Evolutionary conservation across 1,284 basidiomycete species (phyloP), one percentile per base, ranked within the genome.

Genomic region (Sporisorium sorghi): DNA sequence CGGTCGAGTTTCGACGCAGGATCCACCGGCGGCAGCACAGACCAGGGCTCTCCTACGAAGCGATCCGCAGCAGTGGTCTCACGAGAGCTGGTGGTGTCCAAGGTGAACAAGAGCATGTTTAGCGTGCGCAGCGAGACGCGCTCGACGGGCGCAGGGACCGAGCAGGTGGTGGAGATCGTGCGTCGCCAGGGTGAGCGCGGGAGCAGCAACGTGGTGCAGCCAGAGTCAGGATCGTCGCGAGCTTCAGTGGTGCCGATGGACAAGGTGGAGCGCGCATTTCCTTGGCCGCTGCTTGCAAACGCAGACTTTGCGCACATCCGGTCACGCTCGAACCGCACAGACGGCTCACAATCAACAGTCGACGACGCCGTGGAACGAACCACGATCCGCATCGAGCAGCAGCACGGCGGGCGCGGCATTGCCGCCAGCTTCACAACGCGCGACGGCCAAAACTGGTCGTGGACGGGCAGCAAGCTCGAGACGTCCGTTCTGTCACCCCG

Each of bases 51-150:
- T n/a, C n/a, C n/a, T n/a, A n/a, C n/a, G n/a, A n/a, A n/a, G n/a
- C n/a, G n/a, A n/a, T n/a, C n/a, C n/a, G n/a, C n/a, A n/a, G n/a
- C n/a, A n/a, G 14, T 21, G 3, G 26, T 21, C 28, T 32, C 19
- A 8, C 62, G 60, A 35, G 71, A 69, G 49, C 47, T 73, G 42
- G 49, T 73, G 21, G 51, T 73, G 6, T 64, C 65, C 8, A 73
- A 73, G 39, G 40, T 63, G 32, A 63, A 65, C 50, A 47, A 54
- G 39, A 50, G 60, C 40, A 26, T 55, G 5, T 73, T 61, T 24
- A 32, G 53, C 2, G 65, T 73, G 14, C 58, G 71, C 1, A 59
- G 61, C 50, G 53, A 59, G 7, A 30, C 19, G 9, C 50, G 46
- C 0, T 49, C 35, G 33, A 53, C 30, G 11, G 19, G 5, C 11